Evolutionary conservation across 768 basidiomycete genomes (phyloP).

Genomic region (Polyporus arcularius): DNA sequence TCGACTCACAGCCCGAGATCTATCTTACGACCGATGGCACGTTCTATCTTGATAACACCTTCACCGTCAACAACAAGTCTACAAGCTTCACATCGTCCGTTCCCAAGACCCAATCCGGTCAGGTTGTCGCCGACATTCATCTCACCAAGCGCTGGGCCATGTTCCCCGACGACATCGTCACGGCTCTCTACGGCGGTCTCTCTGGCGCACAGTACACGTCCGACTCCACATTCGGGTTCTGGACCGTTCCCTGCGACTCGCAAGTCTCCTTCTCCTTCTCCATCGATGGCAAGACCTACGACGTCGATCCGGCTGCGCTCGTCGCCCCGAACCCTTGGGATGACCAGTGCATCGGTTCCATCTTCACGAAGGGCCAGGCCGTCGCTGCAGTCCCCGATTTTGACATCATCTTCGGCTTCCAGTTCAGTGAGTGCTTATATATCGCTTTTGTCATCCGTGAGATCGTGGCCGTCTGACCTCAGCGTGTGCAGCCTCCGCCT

Average conservation of each 20-base stretch:
- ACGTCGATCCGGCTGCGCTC: conserved; percentile 8
- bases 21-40: conserved; percentile 8
- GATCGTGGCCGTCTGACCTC: not conserved
- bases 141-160: conserved; percentile 5
- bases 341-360: conserved; percentile 16
- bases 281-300: conserved; percentile 13
- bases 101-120: not conserved
- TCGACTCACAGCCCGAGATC: conserved; percentile 8
- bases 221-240: conserved; percentile 12
- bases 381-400: not conserved
- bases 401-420: conserved; percentile 15
- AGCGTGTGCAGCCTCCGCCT: conserved; percentile 4
- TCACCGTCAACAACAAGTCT: conserved; percentile 3
- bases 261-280: conserved; percentile 7
- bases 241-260: conserved; percentile 12
- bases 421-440: conserved; percentile 8
- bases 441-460: not conserved
- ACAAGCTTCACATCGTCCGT: not conserved
- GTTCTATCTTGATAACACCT: conserved; percentile 6
- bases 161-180: conserved; percentile 8
- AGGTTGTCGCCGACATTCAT: conserved; percentile 5
- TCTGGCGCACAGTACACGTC: conserved; percentile 3
- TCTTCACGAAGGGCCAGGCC: conserved; percentile 11
- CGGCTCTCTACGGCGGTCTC: conserved; percentile 12
- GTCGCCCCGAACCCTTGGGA: conserved; percentile 16